These are phyloP conservation scores for Syzygium aromaticum DNA, from an alignment of 345 rosid species.

Conservation along the genomic window DNA sequence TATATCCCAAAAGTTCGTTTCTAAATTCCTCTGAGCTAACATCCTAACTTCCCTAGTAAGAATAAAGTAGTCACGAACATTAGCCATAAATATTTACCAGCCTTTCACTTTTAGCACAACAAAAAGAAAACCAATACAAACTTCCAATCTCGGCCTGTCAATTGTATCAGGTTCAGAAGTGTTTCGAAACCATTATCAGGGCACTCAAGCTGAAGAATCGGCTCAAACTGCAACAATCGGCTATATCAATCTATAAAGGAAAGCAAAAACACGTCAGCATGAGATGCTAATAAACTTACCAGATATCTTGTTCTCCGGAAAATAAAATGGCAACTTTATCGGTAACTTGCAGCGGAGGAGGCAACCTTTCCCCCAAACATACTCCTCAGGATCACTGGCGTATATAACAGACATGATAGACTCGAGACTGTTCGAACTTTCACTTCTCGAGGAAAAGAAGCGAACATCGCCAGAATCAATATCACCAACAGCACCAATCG, in stretches of 20 bases:
- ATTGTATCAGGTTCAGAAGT: not conserved
- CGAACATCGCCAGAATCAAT: slow-evolving; percentile 25
- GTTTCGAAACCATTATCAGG: not conserved
- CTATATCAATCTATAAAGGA: not conserved
- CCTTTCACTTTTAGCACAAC: not conserved
- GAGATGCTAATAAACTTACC: slow-evolving; percentile 23
- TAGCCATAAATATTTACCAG: not conserved
- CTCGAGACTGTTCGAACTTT: slow-evolving; percentile 22
- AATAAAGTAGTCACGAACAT: not conserved
- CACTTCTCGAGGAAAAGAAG: slow-evolving; percentile 44
- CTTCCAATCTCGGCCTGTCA: not conserved
- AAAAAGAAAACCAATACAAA: not conserved
- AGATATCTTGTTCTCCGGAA: slow-evolving; percentile 35
- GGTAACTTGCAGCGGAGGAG: slow-evolving; percentile 74
- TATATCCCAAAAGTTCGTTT: not conserved
- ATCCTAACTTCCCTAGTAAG: not conserved
- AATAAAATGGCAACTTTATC: slow-evolving; percentile 52
- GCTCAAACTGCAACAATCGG: not conserved
- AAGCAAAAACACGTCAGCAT: not conserved
- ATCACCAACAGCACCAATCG: slow-evolving; percentile 64
- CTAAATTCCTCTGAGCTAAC: not conserved
- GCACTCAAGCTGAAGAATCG: not conserved
- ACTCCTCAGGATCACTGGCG: slow-evolving; percentile 50
- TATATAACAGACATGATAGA: slow-evolving; percentile 45
- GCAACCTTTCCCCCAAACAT: slow-evolving; percentile 80